Percentiles rank a stretch among this genome's conserved stretches.
Evolutionary conservation across 192 early-diverging fungal species (phyloP).

Genomic region (Umbelopsis sp.): DNA sequence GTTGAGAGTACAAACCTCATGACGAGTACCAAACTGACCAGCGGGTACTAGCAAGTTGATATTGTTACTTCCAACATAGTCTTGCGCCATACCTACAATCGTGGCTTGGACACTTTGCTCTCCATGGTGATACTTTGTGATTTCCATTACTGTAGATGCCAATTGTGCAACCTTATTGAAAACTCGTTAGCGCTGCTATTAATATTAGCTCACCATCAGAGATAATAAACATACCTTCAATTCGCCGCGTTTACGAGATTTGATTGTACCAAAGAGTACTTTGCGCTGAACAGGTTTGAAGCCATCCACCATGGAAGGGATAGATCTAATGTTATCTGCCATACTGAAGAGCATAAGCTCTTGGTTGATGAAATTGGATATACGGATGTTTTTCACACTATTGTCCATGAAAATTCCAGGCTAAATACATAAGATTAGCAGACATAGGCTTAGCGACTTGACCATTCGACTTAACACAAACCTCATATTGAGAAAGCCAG

Average conservation of each 20-base stretch:
- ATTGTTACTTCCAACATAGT: constrained; percentile 97
- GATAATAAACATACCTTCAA: constrained; percentile 62
- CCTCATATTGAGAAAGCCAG: constrained; percentile 78
- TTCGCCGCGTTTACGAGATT: constrained; percentile 78
- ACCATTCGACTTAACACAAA: constrained; percentile 12
- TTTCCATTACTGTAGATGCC: constrained; percentile 86
- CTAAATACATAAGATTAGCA: constrained; percentile 34
- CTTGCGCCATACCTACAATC: constrained; percentile 92
- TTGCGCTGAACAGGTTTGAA: constrained; percentile 98
- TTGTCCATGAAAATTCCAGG: constrained; percentile 93
- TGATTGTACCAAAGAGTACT: constrained; percentile 85
- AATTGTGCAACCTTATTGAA: constrained; percentile 71
- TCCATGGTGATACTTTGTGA: constrained; percentile 94
- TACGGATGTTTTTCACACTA: constrained; percentile 68
- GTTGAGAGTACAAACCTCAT: constrained; percentile 45
- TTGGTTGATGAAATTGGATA: constrained; percentile 92
- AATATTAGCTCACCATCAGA: neutral
- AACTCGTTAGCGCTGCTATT: neutral
- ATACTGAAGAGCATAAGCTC: constrained; percentile 95
- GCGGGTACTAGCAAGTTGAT: constrained; percentile 78
- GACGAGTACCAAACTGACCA: constrained; percentile 92
- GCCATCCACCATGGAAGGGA: constrained; percentile 92
- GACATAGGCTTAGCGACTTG: neutral
- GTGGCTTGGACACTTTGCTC: constrained; percentile 81
- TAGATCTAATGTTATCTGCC: constrained; percentile 93